A percentile compares a stretch with the other conserved stretches of the same genome.
Conservation (phyloP, 495 filamentous ascomycete genomes). For the Sphaerosporella brunnea region DNA sequence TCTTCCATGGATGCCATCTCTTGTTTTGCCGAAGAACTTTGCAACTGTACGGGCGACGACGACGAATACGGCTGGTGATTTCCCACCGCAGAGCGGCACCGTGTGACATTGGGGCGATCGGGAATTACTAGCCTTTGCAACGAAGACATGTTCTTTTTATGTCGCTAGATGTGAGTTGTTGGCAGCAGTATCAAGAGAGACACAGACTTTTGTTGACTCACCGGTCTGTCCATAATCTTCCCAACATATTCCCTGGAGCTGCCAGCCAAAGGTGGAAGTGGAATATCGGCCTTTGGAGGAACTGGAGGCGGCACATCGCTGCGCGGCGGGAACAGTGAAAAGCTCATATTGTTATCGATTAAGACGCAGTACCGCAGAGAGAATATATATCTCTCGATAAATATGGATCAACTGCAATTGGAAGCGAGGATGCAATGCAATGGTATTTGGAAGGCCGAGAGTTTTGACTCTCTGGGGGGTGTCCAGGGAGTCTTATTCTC, state of each 20-base stretch:
- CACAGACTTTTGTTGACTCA: background rate
- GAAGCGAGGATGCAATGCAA: background rate
- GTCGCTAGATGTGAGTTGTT: background rate
- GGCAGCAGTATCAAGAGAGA: background rate
- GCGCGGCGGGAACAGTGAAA: constrained; percentile 18
- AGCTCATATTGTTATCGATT: constrained; percentile 11
- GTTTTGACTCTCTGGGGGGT: background rate
- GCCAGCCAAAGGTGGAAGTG: constrained; percentile 10
- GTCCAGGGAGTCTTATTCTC: background rate
- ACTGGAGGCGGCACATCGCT: constrained; percentile 18
- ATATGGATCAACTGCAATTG: background rate
- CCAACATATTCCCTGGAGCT: constrained; percentile 3
- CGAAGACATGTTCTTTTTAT: background rate
- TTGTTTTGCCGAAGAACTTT: background rate
- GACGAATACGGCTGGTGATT: background rate
- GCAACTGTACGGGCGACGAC: background rate
- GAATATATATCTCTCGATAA: background rate
- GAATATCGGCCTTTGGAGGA: constrained; percentile 13
- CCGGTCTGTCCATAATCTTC: constrained; percentile 1
- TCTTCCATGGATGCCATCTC: background rate
- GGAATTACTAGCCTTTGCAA: background rate
- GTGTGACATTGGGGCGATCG: no score
- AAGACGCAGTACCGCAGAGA: background rate
- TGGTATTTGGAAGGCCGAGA: no score
- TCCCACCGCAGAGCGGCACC: no score